phyloP scores from a whole-genome alignment of 2,329 filamentous ascomycete species.

The Coniosporium uncinatum region DNA sequence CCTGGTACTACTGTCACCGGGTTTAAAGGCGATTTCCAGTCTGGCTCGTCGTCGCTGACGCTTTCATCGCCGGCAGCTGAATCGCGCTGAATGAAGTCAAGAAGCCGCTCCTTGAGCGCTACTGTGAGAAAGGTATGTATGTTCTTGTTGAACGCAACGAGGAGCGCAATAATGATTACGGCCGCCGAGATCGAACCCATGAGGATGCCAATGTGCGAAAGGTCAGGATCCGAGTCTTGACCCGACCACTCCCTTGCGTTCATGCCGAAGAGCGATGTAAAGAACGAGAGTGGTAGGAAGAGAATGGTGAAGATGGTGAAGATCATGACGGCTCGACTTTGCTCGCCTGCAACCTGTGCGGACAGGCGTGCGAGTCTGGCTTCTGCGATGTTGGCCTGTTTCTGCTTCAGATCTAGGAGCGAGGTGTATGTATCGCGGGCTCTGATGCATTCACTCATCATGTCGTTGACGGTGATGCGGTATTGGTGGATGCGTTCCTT shows the following conservation, averaged over 20 bases:
- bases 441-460: slow-evolving; percentile 50
- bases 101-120: too few species aligned
- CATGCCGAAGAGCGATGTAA: slow-evolving; percentile 61
- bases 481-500: slow-evolving; percentile 49
- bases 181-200: not conserved
- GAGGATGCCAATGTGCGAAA: not conserved
- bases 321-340: slow-evolving; percentile 55
- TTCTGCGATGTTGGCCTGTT: slow-evolving; percentile 61
- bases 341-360: slow-evolving; percentile 55
- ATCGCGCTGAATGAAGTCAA: too few species aligned
- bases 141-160: not conserved
- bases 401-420: slow-evolving; percentile 60
- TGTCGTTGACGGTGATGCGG: slow-evolving; percentile 45
- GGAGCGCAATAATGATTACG: not conserved
- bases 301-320: slow-evolving; percentile 59
- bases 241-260: slow-evolving; percentile 33
- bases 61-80: too few species aligned
- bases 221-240: not conserved
- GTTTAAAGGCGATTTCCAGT: too few species aligned
- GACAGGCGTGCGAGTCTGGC: slow-evolving; percentile 57
- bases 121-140: too few species aligned
- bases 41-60: too few species aligned
- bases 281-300: slow-evolving; percentile 56
- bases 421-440: slow-evolving; percentile 60
- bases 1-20: too few species aligned